Evolutionary conservation across 2,329 filamentous ascomycete species (phyloP), one percentile per base, ranked within the genome.

Genomic region (Penicillium sp.): DNA sequence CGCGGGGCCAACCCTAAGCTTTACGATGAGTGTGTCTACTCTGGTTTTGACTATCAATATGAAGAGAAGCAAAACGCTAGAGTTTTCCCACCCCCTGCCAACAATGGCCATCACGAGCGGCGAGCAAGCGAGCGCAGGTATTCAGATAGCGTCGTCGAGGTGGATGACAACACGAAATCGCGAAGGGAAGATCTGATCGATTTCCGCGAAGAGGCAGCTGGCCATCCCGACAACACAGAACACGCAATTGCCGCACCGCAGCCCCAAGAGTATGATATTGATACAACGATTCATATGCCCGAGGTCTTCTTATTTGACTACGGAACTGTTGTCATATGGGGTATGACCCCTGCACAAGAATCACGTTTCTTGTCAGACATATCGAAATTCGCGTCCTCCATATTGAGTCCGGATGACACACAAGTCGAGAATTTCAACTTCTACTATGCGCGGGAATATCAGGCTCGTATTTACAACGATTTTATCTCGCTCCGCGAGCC

Each of bases 391-490:
- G 95, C 97, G 75, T 85, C 87, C 42, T 93, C 96, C 72, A 96
- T 96, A 74, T 83, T 98, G 49, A 87, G 87, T 26, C 85, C 89
- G 11, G 93, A 96, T 70, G 92, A 96, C 66, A 88, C 96, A 29
- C 93, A 99, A 78, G 91, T 92, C 47, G 95, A 99, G 75, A 92
- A 93, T 70, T 99, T 99, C 83, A 99, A 99, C 75, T 99, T 98
- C 75, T 99, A 99, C 80, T 98, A 99, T 79, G 98, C 95, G 3
- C 86, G 90, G 68, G 93, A 98, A 72, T 99, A 99, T 74, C 96
- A 99, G 77, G 92, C 95, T 23, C 89, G 95, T 51, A 99, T 99
- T 75, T 99, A 99, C 83, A 99, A 99, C 76, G 95, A 99, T 77
- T 99, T 99, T 69, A 99, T 99, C 75, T 95, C 91, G 2, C 78